Percentiles rank a stretch among this genome's conserved stretches.
phyloP scores from a whole-genome alignment of 805 yeast species.

The Hanseniaspora taiwanica region DNA sequence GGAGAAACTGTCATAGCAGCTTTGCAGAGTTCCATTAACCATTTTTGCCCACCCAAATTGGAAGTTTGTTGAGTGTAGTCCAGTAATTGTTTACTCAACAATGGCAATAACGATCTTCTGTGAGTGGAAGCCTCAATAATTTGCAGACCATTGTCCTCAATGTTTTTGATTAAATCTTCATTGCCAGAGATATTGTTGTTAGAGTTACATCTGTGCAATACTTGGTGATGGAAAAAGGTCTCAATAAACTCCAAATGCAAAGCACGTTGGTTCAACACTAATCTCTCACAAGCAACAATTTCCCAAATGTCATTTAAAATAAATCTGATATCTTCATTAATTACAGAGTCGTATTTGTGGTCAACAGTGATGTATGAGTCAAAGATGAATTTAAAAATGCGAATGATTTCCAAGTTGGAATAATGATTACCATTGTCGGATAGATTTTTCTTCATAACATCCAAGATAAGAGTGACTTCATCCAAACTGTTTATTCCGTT shows the following conservation, averaged over 20 bases:
- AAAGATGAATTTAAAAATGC: conserved; percentile 11
- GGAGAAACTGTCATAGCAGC: conserved; percentile 32
- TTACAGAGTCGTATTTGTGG: conserved; percentile 2
- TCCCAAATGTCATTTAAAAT: conserved; percentile 41
- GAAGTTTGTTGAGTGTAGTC: neutral
- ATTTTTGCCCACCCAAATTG: conserved; percentile 12
- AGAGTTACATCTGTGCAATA: conserved; percentile 28
- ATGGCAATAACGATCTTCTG: conserved; percentile 58
- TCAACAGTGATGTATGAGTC: conserved; percentile 7
- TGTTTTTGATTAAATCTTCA: conserved; percentile 4
- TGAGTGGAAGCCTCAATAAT: conserved; percentile 39
- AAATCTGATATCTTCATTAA: conserved; percentile 18
- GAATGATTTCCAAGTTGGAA: conserved; percentile 13
- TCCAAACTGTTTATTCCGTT: conserved; percentile 10
- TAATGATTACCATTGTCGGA: conserved; percentile 17
- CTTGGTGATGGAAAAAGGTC: conserved; percentile 29
- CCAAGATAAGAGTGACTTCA: conserved; percentile 11
- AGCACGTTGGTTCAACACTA: conserved; percentile 50
- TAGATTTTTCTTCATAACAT: conserved; percentile 11
- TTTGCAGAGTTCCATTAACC: conserved; percentile 34
- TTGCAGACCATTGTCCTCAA: conserved; percentile 25
- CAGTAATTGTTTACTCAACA: conserved; percentile 28
- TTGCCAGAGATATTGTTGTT: conserved; percentile 17
- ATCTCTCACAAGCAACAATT: conserved; percentile 40
- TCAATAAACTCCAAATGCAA: conserved; percentile 47